Conservation (phyloP, 2,329 filamentous ascomycete species). For the Trichoderma brevicompactum region DNA sequence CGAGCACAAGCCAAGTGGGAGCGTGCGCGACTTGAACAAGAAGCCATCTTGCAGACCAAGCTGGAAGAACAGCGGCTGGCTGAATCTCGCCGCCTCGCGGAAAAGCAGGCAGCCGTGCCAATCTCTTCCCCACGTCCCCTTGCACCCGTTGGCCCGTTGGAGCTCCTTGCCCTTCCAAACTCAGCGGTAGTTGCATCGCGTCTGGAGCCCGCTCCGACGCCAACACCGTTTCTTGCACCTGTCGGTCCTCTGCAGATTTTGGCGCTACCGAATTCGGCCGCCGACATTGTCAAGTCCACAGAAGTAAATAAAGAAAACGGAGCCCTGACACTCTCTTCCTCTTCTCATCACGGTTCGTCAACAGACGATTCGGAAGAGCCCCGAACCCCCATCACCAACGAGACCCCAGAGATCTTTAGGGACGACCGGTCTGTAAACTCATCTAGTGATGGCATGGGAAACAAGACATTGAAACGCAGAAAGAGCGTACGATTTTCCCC, state of each 20-base stretch:
- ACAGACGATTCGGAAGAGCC: slow-evolving; percentile 26
- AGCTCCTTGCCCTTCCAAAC: slow-evolving; percentile 58
- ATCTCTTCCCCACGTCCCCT: background rate
- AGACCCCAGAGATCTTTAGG: slow-evolving; percentile 15
- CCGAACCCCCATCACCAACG: slow-evolving; percentile 27
- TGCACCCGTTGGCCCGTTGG: slow-evolving; percentile 51
- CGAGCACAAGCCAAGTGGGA: slow-evolving; percentile 87
- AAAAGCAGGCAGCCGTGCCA: slow-evolving; percentile 1
- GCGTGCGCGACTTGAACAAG: slow-evolving; percentile 82
- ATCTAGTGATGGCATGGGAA: slow-evolving; percentile 34
- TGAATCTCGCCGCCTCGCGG: slow-evolving; percentile 33
- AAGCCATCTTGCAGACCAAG: slow-evolving; percentile 75
- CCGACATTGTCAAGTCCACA: slow-evolving; percentile 23
- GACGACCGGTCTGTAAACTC: slow-evolving; percentile 28
- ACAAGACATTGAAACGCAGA: slow-evolving; percentile 45
- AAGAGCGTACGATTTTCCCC: slow-evolving; percentile 76
- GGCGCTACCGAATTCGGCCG: slow-evolving; percentile 59
- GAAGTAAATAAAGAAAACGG: slow-evolving; percentile 15
- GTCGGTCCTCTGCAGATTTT: slow-evolving; percentile 23
- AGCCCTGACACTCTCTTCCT: background rate
- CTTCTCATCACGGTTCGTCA: slow-evolving; percentile 12
- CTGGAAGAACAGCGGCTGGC: slow-evolving; percentile 49
- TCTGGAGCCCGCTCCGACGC: background rate
- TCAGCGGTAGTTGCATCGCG: slow-evolving; percentile 40
- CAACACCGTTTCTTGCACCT: background rate